Evolutionary conservation across 2,329 filamentous ascomycete genomes (phyloP).

Genomic region (Colletotrichum lindemuthianum): DNA sequence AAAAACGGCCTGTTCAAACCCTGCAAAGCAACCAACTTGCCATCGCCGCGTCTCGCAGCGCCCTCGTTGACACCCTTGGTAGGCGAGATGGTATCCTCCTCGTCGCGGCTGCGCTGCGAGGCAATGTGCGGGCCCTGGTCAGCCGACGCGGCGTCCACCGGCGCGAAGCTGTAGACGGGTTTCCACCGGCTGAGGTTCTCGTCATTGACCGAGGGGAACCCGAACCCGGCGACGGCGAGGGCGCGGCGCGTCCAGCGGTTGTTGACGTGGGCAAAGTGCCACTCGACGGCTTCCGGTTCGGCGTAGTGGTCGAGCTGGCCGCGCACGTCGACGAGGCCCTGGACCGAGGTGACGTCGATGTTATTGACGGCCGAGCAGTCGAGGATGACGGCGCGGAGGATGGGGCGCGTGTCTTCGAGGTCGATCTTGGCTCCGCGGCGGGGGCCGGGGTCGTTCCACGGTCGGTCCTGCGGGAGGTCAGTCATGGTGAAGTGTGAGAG

Average conservation of each 20-base stretch:
- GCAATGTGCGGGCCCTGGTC: constrained; percentile 26
- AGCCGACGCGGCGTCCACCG: constrained; percentile 28
- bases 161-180: constrained; percentile 47
- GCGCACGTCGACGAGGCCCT: constrained; percentile 65
- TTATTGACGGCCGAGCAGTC: constrained; percentile 68
- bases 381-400: constrained; percentile 64
- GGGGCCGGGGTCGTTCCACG: constrained; percentile 65
- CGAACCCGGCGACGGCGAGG: constrained; percentile 66
- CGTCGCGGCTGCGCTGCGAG: constrained; percentile 29
- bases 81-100: constrained; percentile 37
- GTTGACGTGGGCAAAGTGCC: constrained; percentile 64
- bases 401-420: constrained; percentile 52
- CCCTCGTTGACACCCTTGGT: constrained; percentile 18
- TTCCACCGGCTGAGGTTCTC: constrained; percentile 44
- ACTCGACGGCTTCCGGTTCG: constrained; percentile 57
- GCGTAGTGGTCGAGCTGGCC: constrained; percentile 65
- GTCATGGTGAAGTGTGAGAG: not conserved
- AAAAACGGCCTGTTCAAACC: constrained; percentile 63
- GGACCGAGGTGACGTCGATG: constrained; percentile 67
- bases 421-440: constrained; percentile 45
- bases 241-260: constrained; percentile 68
- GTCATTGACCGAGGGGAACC: constrained; percentile 50
- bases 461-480: constrained; percentile 50
- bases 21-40: constrained; percentile 49
- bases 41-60: constrained; percentile 33